These are phyloP conservation scores for Marsdenia floribunda DNA, from an alignment of 257 asterid species.

Conservation along the genomic window DNA sequence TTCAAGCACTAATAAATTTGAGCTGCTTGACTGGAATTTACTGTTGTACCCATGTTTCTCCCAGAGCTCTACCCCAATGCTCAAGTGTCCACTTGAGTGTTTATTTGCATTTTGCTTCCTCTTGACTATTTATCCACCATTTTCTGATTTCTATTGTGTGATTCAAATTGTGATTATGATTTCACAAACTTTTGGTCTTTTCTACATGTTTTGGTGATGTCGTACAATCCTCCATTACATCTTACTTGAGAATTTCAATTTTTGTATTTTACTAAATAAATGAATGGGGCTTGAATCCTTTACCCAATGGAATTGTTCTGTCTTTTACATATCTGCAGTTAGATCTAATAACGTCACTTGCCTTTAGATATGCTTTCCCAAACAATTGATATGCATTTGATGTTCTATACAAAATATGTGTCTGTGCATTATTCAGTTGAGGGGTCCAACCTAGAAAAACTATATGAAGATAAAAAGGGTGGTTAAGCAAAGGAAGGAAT, in stretches of 20 bases:
- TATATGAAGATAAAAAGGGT: too few relatives aligned
- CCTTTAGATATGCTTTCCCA: not conserved
- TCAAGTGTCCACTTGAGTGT: not conserved
- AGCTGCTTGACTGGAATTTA: not conserved
- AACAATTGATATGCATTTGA: not conserved
- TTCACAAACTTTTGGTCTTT: not conserved
- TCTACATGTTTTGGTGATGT: not conserved
- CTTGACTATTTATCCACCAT: not conserved
- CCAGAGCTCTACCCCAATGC: not conserved
- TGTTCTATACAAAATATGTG: not conserved
- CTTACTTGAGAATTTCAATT: too few relatives aligned
- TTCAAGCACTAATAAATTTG: not conserved
- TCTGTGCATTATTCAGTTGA: not conserved
- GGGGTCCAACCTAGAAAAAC: too few relatives aligned
- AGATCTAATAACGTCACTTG: not conserved
- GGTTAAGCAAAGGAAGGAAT: too few relatives aligned
- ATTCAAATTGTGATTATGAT: not conserved
- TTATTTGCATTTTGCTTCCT: not conserved
- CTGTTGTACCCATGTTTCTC: slow-evolving; percentile 1
- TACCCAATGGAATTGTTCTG: not conserved
- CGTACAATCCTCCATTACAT: too few relatives aligned
- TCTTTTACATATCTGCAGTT: not conserved
- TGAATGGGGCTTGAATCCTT: not conserved
- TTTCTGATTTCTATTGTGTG: not conserved
- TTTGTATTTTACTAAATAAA: too few relatives aligned